A percentile compares a stretch with the other conserved stretches of the same genome.
phyloP scores from a whole-genome alignment of 768 basidiomycete genomes.

The Mycena polygramma region DNA sequence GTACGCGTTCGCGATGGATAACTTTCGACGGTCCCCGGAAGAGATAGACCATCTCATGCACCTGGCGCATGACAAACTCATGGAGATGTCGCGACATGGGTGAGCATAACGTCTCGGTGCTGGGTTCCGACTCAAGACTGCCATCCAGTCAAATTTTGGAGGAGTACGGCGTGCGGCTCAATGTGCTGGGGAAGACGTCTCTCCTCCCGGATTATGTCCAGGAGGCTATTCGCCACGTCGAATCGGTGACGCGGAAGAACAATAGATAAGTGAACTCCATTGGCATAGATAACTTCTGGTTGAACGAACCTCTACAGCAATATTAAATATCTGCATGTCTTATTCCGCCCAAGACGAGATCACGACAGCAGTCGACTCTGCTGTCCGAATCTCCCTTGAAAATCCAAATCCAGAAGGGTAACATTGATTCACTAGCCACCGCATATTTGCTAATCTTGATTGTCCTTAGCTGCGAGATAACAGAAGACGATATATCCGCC shows the following conservation, averaged over 20 bases:
- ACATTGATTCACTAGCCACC: slow-evolving; percentile 3
- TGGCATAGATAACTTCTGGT: background rate
- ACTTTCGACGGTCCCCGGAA: slow-evolving; percentile 88
- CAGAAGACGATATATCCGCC: slow-evolving; percentile 75
- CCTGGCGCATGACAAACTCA: slow-evolving; percentile 82
- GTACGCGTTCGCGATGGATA: slow-evolving; percentile 99
- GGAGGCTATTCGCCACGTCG: slow-evolving; percentile 75
- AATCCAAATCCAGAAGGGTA: slow-evolving; percentile 35
- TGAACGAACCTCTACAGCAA: slow-evolving; percentile 65
- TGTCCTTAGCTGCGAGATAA: slow-evolving; percentile 52
- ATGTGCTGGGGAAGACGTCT: slow-evolving; percentile 80
- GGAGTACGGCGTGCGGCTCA: slow-evolving; percentile 85
- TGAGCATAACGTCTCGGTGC: slow-evolving; percentile 53
- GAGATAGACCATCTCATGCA: slow-evolving; percentile 92
- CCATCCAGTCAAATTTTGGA: slow-evolving; percentile 79
- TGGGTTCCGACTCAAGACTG: background rate
- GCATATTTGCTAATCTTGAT: background rate
- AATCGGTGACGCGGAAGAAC: slow-evolving; percentile 82
- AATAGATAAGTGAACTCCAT: slow-evolving; percentile 62
- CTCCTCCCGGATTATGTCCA: slow-evolving; percentile 87
- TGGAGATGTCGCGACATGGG: slow-evolving; percentile 87
- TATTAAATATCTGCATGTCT: slow-evolving; percentile 93
- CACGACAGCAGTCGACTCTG: slow-evolving; percentile 76
- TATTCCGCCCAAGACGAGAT: slow-evolving; percentile 96
- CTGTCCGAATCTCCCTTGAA: slow-evolving; percentile 57